Conservation (phyloP, 768 basidiomycete genomes). For the Pisolithus microcarpus region DNA sequence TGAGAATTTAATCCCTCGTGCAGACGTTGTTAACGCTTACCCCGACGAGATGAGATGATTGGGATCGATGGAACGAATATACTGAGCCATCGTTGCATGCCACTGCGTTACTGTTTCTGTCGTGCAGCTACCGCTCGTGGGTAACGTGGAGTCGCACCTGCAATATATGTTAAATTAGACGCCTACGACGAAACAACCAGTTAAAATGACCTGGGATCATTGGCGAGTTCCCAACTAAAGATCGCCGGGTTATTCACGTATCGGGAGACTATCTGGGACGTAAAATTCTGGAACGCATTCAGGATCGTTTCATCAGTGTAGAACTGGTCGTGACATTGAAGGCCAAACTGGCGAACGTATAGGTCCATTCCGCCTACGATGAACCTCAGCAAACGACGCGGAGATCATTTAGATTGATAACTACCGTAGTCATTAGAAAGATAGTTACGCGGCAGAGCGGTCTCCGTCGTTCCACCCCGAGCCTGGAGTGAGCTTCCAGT, state of each 20-base stretch:
- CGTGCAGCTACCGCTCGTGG: conserved; percentile 36
- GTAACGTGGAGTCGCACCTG: conserved; percentile 54
- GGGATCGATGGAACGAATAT: conserved; percentile 43
- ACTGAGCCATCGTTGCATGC: conserved; percentile 41
- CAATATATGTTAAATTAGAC: conserved; percentile 1
- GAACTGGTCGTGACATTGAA: conserved; percentile 47
- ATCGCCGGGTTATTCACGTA: conserved; percentile 48
- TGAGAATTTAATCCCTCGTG: background rate
- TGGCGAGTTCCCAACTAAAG: conserved; percentile 58
- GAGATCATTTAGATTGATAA: background rate
- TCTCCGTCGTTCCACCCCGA: conserved; percentile 15
- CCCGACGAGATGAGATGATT: conserved; percentile 63
- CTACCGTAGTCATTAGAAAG: conserved; percentile 59
- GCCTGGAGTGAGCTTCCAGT: conserved; percentile 3
- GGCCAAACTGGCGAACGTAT: conserved; percentile 47
- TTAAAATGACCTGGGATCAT: conserved; percentile 48
- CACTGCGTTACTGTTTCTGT: conserved; percentile 50
- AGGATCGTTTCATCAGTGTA: conserved; percentile 46
- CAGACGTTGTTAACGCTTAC: conserved; percentile 27
- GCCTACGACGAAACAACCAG: background rate
- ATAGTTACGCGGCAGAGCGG: conserved; percentile 42
- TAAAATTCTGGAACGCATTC: conserved; percentile 50
- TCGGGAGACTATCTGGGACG: conserved; percentile 45
- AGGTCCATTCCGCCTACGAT: conserved; percentile 55
- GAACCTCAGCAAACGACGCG: conserved; percentile 2